phyloP scores from a whole-genome alignment of 257 asterid species.

The Solanum gracilifrons region DNA sequence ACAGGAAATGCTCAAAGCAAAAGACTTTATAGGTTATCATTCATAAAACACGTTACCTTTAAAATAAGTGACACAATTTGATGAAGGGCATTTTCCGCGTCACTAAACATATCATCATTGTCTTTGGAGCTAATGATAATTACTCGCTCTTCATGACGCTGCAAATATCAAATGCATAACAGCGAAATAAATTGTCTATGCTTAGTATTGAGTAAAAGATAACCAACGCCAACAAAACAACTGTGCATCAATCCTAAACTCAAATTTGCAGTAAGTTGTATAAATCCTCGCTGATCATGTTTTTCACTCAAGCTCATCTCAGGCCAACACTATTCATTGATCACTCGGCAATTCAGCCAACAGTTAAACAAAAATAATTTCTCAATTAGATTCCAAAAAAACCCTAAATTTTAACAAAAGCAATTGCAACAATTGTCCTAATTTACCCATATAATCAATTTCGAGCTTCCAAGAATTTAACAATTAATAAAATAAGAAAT shows the following conservation, averaged over 20 bases:
- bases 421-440: neutral
- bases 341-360: neutral
- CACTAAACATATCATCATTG: conserved; percentile 50
- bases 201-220: neutral
- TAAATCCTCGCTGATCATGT: neutral
- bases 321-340: neutral
- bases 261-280: neutral
- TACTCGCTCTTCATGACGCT: conserved; percentile 92
- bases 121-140: conserved; percentile 88
- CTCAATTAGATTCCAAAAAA: neutral
- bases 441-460: neutral
- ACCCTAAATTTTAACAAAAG: neutral
- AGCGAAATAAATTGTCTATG: neutral
- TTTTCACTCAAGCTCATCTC: neutral
- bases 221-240: neutral
- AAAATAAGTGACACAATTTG: conserved; percentile 77
- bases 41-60: conserved; percentile 32
- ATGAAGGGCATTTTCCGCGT: conserved; percentile 96
- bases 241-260: neutral
- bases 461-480: neutral
- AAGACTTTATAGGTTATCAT: neutral
- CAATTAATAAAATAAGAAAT: neutral
- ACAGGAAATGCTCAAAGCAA: neutral
- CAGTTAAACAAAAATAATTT: neutral
- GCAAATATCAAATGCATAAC: conserved; percentile 12